Evolutionary conservation across 2,329 filamentous ascomycete species (phyloP).

Genomic region (Exophiala spinifera): DNA sequence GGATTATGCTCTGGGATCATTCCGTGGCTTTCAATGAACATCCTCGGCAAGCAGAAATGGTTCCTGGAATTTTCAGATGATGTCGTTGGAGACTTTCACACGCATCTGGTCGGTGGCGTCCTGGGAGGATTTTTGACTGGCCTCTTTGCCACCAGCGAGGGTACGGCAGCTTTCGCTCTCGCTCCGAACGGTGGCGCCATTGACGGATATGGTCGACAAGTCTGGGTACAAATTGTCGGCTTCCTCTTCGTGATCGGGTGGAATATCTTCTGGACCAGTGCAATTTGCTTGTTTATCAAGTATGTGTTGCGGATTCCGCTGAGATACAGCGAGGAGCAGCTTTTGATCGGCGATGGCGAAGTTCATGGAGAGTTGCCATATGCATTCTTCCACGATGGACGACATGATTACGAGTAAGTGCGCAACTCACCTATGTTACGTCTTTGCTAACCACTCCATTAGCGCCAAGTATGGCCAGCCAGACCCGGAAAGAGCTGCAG

Average conservation of each 20-base stretch:
- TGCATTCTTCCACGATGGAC: constrained; percentile 30
- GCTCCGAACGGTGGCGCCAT: constrained; percentile 49
- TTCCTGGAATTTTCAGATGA: constrained; percentile 61
- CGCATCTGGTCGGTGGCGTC: constrained; percentile 50
- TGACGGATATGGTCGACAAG: constrained; percentile 50
- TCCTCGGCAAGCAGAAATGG: constrained; percentile 46
- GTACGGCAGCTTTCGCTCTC: constrained; percentile 47
- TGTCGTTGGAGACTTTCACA: constrained; percentile 50
- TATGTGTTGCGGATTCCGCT: constrained; percentile 48
- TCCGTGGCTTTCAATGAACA: constrained; percentile 51
- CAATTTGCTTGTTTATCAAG: constrained; percentile 52
- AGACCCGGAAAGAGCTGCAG: constrained; percentile 5
- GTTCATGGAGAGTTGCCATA: constrained; percentile 50
- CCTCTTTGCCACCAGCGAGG: constrained; percentile 60
- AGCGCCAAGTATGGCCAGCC: constrained; percentile 14
- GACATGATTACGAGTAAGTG: constrained; percentile 20
- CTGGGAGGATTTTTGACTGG: constrained; percentile 59
- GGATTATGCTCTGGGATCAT: constrained; percentile 45
- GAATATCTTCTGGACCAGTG: constrained; percentile 51
- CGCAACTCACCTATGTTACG: not conserved
- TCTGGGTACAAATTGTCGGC: constrained; percentile 51
- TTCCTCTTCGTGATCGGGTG: constrained; percentile 50
- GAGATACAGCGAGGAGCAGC: constrained; percentile 47
- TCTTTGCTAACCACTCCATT: not conserved
- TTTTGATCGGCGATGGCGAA: constrained; percentile 48